Base-by-base conservation (phyloP, 2,329 filamentous ascomycete genomes). In the Lachnellula suecica region DNA sequence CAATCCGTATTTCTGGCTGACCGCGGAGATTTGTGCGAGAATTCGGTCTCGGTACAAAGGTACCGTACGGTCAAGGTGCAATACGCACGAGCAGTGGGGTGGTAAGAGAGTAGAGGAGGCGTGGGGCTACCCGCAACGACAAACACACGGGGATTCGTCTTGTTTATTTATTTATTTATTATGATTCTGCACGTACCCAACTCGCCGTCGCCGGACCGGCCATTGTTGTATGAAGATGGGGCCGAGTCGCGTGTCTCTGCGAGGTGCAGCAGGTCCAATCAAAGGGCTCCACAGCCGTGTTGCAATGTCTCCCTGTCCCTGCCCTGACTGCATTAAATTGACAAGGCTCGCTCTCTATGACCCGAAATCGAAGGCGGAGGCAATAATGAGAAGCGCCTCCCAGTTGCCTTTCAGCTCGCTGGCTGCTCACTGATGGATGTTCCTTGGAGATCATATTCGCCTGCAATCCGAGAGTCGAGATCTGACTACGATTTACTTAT, bases 191-290 rank as follows among this genome's bases (percentile, higher is more conserved):
- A 56, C 52, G 57, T n/a, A n/a, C n/a, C n/a, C 47, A 51, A 44
- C 43, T 51, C 49, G 27, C 52, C 55, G 51, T 52, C 20, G 38
- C 38, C n/a, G n/a, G n/a, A n/a, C 24, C 17, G 49, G 31, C 24
- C n/a, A 40, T 38, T 40, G 52, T 49, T 55, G 53, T 56, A 46
- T 50, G 40, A 47, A 48, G 50, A 17, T 11, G 51, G 53, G 31
- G 49, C 53, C 48, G 51, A 54, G 53, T 60, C 54, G 54, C 54
- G 53, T 60, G 47, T 52, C 44, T 40, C 23, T 23, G 43, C 5
- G 20, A 11, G 29, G 15, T 8, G 5, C n/a, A 20, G 23, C 27
- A 44, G 49, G 44, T 51, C 58, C 58, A 60, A 60, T 60, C 55
- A 60, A 27, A 17, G 46, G 37, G 47, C 27, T 34, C 40, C 44